Evolutionary conservation across 306 rosid species (phyloP).

Genomic region (Inga leiocalycina): DNA sequence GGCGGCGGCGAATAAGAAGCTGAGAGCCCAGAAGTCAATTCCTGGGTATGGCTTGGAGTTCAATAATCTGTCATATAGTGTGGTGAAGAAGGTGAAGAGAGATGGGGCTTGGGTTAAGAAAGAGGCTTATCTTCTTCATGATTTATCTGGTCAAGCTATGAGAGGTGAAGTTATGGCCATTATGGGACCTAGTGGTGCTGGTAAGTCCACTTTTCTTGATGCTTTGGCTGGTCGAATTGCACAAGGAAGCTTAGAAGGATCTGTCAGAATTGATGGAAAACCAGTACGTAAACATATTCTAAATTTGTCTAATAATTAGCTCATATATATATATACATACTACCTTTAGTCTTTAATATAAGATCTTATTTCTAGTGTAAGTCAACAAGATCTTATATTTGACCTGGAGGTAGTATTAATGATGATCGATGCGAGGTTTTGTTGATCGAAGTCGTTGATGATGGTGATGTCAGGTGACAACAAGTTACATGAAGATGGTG

Average conservation of each 20-base stretch:
- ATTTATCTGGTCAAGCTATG: slow-evolving; percentile 80
- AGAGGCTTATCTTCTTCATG: slow-evolving; percentile 81
- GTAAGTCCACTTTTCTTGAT: slow-evolving; percentile 92
- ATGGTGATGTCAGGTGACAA: slow-evolving; percentile 53
- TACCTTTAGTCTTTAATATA: no score
- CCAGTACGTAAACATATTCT: slow-evolving; percentile 35
- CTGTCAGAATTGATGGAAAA: slow-evolving; percentile 76
- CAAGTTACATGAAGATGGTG: slow-evolving; percentile 90
- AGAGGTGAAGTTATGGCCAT: slow-evolving; percentile 85
- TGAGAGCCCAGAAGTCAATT: slow-evolving; percentile 40
- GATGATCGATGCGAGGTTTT: not conserved
- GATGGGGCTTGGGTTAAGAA: slow-evolving; percentile 78
- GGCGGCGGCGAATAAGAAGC: slow-evolving; percentile 20
- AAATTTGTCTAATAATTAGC: not conserved
- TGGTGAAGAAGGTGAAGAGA: slow-evolving; percentile 66
- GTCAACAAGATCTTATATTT: no score
- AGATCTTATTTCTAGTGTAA: no score
- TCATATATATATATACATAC: not conserved
- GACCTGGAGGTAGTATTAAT: not conserved
- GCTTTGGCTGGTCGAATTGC: slow-evolving; percentile 89
- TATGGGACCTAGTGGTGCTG: slow-evolving; percentile 98
- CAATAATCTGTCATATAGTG: slow-evolving; percentile 75
- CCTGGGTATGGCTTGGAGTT: slow-evolving; percentile 77
- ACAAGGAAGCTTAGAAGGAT: slow-evolving; percentile 82
- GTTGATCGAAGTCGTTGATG: not conserved